These are phyloP conservation scores for Lippia alba DNA, from an alignment of 305 asterid genomes.

Conservation along the genomic window DNA sequence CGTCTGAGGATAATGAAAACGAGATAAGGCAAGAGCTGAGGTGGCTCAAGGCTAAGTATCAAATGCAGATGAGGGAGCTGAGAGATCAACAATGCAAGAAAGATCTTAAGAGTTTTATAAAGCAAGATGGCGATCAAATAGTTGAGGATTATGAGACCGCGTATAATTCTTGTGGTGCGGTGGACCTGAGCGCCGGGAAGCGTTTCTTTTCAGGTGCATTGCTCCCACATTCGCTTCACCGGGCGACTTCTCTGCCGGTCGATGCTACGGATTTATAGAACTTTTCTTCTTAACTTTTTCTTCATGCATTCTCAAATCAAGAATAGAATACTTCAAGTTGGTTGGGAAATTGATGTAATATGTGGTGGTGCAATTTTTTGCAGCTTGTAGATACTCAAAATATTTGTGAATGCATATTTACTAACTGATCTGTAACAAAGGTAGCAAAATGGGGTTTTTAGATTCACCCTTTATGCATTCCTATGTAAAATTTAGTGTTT, in stretches of 20 bases:
- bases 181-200: conserved; percentile 42
- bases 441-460: background rate
- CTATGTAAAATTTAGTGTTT: no score
- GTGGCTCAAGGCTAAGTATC: conserved; percentile 67
- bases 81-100: conserved; percentile 40
- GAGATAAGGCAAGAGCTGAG: conserved; percentile 61
- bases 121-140: conserved; percentile 31
- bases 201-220: conserved; percentile 37
- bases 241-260: conserved; percentile 60
- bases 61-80: conserved; percentile 50
- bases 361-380: conserved; percentile 10
- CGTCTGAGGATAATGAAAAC: conserved; percentile 43
- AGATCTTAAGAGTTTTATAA: background rate
- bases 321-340: conserved; percentile 4
- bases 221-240: conserved; percentile 50
- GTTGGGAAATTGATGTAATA: background rate
- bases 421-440: conserved; percentile 6
- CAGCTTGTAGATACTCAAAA: conserved; percentile 23
- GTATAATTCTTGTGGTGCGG: conserved; percentile 34
- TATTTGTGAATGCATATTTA: conserved; percentile 26
- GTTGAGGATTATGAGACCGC: conserved; percentile 45
- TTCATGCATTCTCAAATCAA: conserved; percentile 12
- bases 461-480: background rate
- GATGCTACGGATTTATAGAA: conserved; percentile 58
- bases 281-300: background rate